Conservation (phyloP, 768 basidiomycete genomes). For the Leccinum arenicola region DNA sequence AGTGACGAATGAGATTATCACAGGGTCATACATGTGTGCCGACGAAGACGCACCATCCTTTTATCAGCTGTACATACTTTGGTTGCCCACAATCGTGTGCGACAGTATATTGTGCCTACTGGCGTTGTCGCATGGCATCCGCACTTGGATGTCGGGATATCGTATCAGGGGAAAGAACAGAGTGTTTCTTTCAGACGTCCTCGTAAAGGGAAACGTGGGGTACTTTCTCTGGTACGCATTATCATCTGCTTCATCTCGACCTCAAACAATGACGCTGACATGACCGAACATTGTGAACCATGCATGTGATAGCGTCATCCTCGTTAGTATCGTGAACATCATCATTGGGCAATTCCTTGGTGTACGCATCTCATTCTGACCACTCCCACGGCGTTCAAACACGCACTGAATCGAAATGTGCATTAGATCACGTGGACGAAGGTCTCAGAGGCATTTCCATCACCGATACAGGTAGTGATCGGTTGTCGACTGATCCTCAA, state of each 20-base stretch:
- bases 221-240: conserved; percentile 3
- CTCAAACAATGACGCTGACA: neutral
- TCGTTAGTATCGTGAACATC: neutral
- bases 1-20: neutral
- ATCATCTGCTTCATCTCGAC: neutral
- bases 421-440: neutral
- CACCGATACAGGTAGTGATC: neutral
- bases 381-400: neutral
- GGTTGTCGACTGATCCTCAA: neutral
- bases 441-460: conserved; percentile 7
- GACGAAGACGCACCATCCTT: neutral
- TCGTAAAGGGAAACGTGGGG: neutral
- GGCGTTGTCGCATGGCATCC: conserved; percentile 1
- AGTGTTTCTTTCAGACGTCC: neutral
- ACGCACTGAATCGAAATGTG: neutral
- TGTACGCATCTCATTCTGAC: neutral
- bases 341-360: neutral
- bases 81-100: conserved; percentile 9
- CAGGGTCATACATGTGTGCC: conserved; percentile 6
- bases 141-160: neutral
- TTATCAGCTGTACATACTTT: conserved; percentile 4
- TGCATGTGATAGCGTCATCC: neutral
- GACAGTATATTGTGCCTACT: conserved; percentile 6
- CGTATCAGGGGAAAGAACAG: too few relatives aligned
- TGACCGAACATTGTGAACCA: neutral